Evolutionary conservation across 2,329 filamentous ascomycete species (phyloP), one percentile per base, ranked within the genome.

Genomic region (Xylaria sp.): DNA sequence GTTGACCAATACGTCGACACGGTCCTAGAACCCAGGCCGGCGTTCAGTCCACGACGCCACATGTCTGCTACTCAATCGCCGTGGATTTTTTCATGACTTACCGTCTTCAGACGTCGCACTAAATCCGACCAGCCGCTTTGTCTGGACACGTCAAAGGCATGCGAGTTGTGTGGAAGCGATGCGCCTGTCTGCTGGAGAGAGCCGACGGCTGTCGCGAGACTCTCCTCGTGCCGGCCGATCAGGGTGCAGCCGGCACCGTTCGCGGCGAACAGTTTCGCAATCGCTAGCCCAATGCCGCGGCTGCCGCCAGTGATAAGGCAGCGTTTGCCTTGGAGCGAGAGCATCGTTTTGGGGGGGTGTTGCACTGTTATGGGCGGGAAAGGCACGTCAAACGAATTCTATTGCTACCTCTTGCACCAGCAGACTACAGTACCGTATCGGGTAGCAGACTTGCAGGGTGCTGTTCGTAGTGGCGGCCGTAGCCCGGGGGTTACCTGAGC

Each of bases 271-370:
- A 84, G 80, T 37, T 78, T 74, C 9, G 90, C 89, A 56, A 93
- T 89, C 53, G 86, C 85, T 41, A 82, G 79, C 44, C 90, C 90
- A 67, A 93, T 92, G 54, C 88, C 86, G 19, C 88, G 86, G 43
- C 88, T 89, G 19, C 84, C 90, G 48, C 90, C 90, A 2, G 90
- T 90, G 53, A 93, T 80, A 71, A 90, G 79, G 73, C 80, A 83
- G 61, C 79, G 80, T 64, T 83, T 83, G 58, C 81, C 81, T 41
- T 70, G 70, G 57, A 86, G 75, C 52, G 73, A 70, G 40, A 41
- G 27, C 55, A 63, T 66, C 1, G 31, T 35, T 47, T 38, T 27
- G n/a, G n/a, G n/a, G n/a, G n/a, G n/a, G n/a, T n/a, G n/a, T n/a
- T n/a, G n/a, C n/a, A n/a, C n/a, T n/a, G n/a, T n/a, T n/a, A n/a